Percentiles rank a stretch among this genome's conserved stretches.
These are phyloP conservation scores for Thelonectria blattea DNA, from an alignment of 2,329 filamentous ascomycete genomes.

Conservation along the genomic window DNA sequence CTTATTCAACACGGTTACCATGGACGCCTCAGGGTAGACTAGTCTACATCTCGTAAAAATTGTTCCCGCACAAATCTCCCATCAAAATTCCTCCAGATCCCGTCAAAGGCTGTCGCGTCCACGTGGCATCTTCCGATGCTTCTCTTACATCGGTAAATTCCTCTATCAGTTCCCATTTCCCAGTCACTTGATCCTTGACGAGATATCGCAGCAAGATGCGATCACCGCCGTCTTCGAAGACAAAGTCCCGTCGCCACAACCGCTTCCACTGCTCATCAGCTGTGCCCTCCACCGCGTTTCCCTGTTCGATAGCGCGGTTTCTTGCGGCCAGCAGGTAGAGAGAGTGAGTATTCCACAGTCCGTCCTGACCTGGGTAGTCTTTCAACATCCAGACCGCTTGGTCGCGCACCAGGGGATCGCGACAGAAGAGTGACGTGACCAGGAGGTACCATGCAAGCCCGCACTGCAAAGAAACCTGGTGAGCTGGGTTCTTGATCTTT, in stretches of 20 bases:
- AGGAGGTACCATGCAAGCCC: constrained; percentile 36
- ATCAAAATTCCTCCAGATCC: constrained; percentile 25
- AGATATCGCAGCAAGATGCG: constrained; percentile 41
- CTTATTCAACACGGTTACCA: not conserved
- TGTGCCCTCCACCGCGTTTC: constrained; percentile 38
- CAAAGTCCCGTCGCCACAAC: constrained; percentile 42
- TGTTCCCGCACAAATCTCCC: constrained; percentile 21
- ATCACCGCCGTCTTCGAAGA: constrained; percentile 44
- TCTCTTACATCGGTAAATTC: constrained; percentile 23
- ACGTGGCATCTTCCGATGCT: constrained; percentile 21
- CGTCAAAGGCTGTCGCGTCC: constrained; percentile 27
- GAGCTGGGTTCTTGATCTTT: constrained; percentile 25
- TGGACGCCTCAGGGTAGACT: too few species aligned
- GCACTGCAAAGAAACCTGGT: constrained; percentile 38
- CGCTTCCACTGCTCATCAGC: constrained; percentile 41
- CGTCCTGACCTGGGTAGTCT: constrained; percentile 44
- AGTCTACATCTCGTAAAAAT: not conserved
- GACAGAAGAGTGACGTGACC: constrained; percentile 37
- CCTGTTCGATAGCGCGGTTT: constrained; percentile 38
- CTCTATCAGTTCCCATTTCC: constrained; percentile 29
- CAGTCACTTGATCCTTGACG: constrained; percentile 28
- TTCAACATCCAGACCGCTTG: constrained; percentile 40
- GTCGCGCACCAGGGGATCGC: constrained; percentile 42
- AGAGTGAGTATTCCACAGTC: constrained; percentile 39
- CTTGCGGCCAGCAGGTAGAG: constrained; percentile 38